phyloP scores from a whole-genome alignment of 2,329 filamentous ascomycete genomes.

The Nakataea oryzae region DNA sequence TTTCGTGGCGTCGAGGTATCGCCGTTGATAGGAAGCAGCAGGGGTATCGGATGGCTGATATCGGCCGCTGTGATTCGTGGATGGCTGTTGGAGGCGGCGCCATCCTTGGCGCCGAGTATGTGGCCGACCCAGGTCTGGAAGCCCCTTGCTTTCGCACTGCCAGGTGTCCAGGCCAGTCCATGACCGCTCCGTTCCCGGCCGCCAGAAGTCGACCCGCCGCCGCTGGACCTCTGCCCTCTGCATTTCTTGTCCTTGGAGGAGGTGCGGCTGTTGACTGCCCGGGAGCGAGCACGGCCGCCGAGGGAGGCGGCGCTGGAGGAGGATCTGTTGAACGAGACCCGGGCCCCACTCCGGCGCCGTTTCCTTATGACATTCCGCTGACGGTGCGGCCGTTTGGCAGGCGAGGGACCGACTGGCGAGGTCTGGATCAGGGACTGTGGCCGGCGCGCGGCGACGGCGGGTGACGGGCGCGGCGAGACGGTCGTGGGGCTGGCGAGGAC shows the following conservation, averaged over 20 bases:
- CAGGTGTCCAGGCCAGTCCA: background rate
- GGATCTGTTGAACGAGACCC: slow-evolving; percentile 17
- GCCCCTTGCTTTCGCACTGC: background rate
- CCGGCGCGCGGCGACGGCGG: background rate
- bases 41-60: slow-evolving; percentile 5
- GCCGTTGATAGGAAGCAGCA: background rate
- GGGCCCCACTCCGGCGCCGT: slow-evolving; percentile 20
- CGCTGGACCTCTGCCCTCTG: too few relatives aligned
- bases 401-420: slow-evolving; percentile 17
- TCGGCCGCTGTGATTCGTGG: slow-evolving; percentile 1
- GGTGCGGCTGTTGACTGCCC: background rate
- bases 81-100: background rate
- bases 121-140: slow-evolving; percentile 5
- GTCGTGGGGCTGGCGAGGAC: slow-evolving; percentile 6
- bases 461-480: background rate
- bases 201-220: background rate
- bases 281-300: background rate
- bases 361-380: slow-evolving; percentile 24
- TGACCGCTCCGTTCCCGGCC: background rate
- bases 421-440: slow-evolving; percentile 16
- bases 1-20: background rate
- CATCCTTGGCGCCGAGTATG: slow-evolving; percentile 2
- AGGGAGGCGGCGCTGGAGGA: slow-evolving; percentile 8
- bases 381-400: slow-evolving; percentile 19
- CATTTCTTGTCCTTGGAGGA: background rate